Evolutionary conservation across 345 rosid species (phyloP).

Genomic region (Arabidopsis arenosa): DNA sequence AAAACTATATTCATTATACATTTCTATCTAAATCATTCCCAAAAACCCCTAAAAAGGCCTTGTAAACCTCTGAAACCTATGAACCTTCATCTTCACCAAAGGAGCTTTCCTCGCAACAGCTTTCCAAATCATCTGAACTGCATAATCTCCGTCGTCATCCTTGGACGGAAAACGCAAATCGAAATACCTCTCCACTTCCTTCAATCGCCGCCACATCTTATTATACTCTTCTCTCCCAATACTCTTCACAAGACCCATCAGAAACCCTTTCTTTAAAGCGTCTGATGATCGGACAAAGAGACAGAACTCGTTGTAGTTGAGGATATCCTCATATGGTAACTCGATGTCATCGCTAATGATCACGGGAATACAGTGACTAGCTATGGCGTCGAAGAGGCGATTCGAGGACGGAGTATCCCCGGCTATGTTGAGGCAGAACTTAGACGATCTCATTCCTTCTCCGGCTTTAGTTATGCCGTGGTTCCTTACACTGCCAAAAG

Average conservation of each 20-base stretch:
- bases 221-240: slow-evolving; percentile 78
- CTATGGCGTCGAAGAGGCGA: slow-evolving; percentile 96
- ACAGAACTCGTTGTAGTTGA: slow-evolving; percentile 89
- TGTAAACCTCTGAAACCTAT: slow-evolving; percentile 63
- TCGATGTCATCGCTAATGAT: slow-evolving; percentile 93
- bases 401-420: slow-evolving; percentile 98
- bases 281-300: slow-evolving; percentile 80
- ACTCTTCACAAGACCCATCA: slow-evolving; percentile 65
- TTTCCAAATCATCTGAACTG: slow-evolving; percentile 95
- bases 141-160: slow-evolving; percentile 55
- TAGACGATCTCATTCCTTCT: slow-evolving; percentile 81
- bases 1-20: slow-evolving; percentile 1
- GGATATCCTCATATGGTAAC: slow-evolving; percentile 90
- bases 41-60: slow-evolving; percentile 27
- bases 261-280: slow-evolving; percentile 71
- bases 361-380: slow-evolving; percentile 92
- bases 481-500: slow-evolving; percentile 75
- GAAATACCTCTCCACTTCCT: slow-evolving; percentile 61
- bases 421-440: slow-evolving; percentile 94
- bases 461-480: slow-evolving; percentile 73
- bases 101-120: slow-evolving; percentile 82
- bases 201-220: slow-evolving; percentile 68
- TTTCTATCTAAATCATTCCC: slow-evolving; percentile 9
- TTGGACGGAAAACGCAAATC: slow-evolving; percentile 72
- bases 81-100: slow-evolving; percentile 60